Percentiles rank a stretch among this genome's conserved stretches.
These are phyloP conservation scores for Sugiyamaella pinicola DNA, from an alignment of 1,139 yeast species.

Conservation along the genomic window DNA sequence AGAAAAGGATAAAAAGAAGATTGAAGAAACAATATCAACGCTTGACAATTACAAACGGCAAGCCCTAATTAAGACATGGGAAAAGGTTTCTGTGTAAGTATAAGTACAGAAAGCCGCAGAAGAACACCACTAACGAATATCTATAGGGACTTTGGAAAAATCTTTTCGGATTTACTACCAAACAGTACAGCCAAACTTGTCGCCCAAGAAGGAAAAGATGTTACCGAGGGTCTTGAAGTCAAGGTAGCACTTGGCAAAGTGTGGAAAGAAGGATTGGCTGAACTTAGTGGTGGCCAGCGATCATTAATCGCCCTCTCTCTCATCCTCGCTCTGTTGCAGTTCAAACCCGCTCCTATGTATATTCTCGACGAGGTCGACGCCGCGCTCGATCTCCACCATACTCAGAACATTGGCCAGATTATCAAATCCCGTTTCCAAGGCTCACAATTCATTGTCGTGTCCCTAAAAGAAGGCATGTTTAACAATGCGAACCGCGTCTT, in stretches of 20 bases:
- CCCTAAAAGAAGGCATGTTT: constrained; percentile 97
- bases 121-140: background rate
- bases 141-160: constrained; percentile 76
- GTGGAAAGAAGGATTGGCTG: constrained; percentile 96
- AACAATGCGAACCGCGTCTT: constrained; percentile 94
- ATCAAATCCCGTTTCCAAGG: constrained; percentile 94
- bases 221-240: constrained; percentile 89
- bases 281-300: constrained; percentile 95
- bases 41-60: constrained; percentile 85
- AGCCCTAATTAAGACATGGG: constrained; percentile 81
- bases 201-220: constrained; percentile 75
- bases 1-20: constrained; percentile 86
- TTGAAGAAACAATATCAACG: constrained; percentile 83
- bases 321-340: constrained; percentile 86
- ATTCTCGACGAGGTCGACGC: constrained; percentile 98
- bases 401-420: constrained; percentile 95
- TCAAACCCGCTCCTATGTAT: constrained; percentile 98
- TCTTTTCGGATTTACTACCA: constrained; percentile 85
- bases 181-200: constrained; percentile 89
- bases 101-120: background rate
- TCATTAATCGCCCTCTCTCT: constrained; percentile 89
- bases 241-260: constrained; percentile 87
- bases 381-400: constrained; percentile 93
- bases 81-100: constrained; percentile 55
- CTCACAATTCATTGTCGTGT: constrained; percentile 93